A percentile compares a stretch with the other conserved stretches of the same genome.
Conservation (phyloP, 495 filamentous ascomycete species). For the Podospora comata region DNA sequence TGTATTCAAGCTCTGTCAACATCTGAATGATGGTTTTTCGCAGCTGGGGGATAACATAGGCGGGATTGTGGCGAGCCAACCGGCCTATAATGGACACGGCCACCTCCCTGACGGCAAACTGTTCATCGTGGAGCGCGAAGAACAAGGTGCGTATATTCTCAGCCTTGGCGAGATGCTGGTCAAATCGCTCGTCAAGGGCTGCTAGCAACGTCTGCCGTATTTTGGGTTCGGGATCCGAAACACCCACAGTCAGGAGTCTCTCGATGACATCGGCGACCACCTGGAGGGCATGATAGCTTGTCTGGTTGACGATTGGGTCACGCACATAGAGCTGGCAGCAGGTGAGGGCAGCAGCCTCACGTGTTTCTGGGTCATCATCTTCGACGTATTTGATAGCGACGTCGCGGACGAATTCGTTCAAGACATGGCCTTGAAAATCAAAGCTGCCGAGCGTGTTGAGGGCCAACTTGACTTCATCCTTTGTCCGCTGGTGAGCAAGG, state of each 20-base stretch:
- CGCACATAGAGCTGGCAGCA: conserved; percentile 96
- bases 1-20: conserved; percentile 90
- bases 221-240: conserved; percentile 83
- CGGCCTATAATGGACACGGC: conserved; percentile 95
- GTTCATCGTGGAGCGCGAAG: conserved; percentile 92
- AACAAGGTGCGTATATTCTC: conserved; percentile 95
- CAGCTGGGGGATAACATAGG: conserved; percentile 92
- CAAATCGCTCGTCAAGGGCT: conserved; percentile 89
- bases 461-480: conserved; percentile 86
- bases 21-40: conserved; percentile 94
- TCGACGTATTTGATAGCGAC: conserved; percentile 98
- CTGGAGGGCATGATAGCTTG: conserved; percentile 90
- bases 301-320: conserved; percentile 96
- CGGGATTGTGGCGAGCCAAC: conserved; percentile 85
- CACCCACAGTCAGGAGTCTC: conserved; percentile 87
- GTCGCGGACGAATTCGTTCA: conserved; percentile 98
- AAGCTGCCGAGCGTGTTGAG: conserved; percentile 93
- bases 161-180: conserved; percentile 88
- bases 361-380: conserved; percentile 87
- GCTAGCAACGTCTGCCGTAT: conserved; percentile 85
- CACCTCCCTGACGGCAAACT: conserved; percentile 86
- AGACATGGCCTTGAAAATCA: conserved; percentile 84
- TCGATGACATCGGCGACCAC: conserved; percentile 97
- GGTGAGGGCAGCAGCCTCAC: conserved; percentile 90
- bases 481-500: conserved; percentile 65